phyloP scores from a whole-genome alignment of 1,139 yeast genomes.

The Saccharomyces pastorianus region DNA sequence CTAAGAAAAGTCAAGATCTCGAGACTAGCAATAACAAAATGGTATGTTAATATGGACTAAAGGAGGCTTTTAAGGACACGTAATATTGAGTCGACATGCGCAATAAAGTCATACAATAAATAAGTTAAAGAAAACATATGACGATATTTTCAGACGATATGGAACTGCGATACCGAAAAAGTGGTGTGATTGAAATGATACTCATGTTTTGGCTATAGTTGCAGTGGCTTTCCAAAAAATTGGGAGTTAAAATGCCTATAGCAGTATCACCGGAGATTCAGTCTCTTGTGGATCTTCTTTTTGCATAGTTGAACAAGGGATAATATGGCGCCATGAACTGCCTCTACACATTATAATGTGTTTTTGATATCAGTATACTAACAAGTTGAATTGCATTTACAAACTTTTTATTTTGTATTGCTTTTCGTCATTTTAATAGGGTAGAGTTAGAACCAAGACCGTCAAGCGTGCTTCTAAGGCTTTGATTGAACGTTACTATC shows the following conservation, averaged over 20 bases:
- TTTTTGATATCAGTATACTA: background rate
- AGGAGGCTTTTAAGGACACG: background rate
- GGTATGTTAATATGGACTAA: conserved; percentile 20
- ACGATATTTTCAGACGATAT: background rate
- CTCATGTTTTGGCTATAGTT: background rate
- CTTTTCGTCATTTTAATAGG: conserved; percentile 40
- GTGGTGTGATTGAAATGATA: background rate
- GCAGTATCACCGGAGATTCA: background rate
- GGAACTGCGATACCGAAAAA: background rate
- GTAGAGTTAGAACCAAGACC: conserved; percentile 99
- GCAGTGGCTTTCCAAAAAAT: background rate
- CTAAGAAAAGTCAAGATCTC: conserved; percentile 9
- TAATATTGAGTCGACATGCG: background rate
- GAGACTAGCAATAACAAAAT: conserved; percentile 28
- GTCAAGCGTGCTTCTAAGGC: conserved; percentile 99
- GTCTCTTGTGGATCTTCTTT: background rate
- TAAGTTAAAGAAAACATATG: background rate
- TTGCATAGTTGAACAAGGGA: background rate
- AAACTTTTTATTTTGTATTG: background rate
- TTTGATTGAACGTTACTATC: conserved; percentile 99
- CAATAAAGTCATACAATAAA: background rate
- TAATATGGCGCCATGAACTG: background rate
- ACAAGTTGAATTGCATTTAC: background rate
- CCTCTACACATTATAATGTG: background rate
- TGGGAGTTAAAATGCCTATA: background rate